Conservation (phyloP, 1,284 basidiomycete species). For the Cutaneotrichosporon sp. region DNA sequence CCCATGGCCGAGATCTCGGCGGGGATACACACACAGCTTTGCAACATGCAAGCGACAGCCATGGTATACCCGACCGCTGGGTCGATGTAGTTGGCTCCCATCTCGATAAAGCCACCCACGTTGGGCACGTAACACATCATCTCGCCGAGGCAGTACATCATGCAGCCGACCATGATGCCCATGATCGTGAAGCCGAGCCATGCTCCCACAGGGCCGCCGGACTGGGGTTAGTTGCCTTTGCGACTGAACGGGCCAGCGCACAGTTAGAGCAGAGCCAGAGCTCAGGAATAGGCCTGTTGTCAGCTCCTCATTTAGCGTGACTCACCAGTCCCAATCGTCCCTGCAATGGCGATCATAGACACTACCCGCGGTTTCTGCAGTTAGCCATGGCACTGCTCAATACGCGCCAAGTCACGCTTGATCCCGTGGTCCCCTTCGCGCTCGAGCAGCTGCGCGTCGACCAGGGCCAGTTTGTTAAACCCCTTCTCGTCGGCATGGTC, state of each 20-base stretch:
- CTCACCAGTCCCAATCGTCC: slow-evolving; percentile 52
- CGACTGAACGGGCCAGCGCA: no score
- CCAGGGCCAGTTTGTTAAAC: background rate
- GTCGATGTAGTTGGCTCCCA: slow-evolving; percentile 51
- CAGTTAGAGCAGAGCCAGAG: slow-evolving; percentile 1
- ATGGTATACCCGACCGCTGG: slow-evolving; percentile 55
- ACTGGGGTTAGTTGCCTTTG: no score
- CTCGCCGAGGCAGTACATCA: slow-evolving; percentile 19
- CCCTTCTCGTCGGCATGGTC: background rate
- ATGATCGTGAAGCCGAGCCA: slow-evolving; percentile 26
- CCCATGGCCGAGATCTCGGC: slow-evolving; percentile 68
- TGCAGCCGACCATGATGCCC: slow-evolving; percentile 19
- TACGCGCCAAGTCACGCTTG: background rate
- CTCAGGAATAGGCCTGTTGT: slow-evolving; percentile 50
- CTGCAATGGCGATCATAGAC: slow-evolving; percentile 22
- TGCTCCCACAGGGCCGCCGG: slow-evolving; percentile 50
- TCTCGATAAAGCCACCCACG: slow-evolving; percentile 21
- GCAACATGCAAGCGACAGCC: slow-evolving; percentile 59
- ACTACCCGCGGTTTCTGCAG: slow-evolving; percentile 6
- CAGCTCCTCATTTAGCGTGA: no score
- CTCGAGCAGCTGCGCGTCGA: background rate
- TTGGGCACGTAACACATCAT: slow-evolving; percentile 20
- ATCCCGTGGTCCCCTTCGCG: slow-evolving; percentile 1
- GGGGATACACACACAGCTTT: slow-evolving; percentile 48
- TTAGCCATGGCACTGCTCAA: background rate